phyloP scores from a whole-genome alignment of 345 rosid genomes.

The Laguncularia racemosa region DNA sequence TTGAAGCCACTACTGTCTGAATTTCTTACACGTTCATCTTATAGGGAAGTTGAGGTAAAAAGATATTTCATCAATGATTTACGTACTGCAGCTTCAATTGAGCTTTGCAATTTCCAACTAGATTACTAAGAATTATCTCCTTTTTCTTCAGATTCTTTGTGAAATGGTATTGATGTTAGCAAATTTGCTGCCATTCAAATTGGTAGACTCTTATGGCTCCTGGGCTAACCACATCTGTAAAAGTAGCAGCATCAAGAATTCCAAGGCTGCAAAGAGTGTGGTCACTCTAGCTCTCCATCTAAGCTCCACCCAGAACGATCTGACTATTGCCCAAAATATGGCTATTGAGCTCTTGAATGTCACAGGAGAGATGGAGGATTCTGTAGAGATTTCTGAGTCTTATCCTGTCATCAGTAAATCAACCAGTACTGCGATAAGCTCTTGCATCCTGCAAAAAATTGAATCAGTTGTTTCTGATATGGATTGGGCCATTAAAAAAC shows the following conservation, averaged over 20 bases:
- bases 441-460: conserved; percentile 44
- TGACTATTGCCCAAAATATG: conserved; percentile 37
- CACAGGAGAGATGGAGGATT: conserved; percentile 23
- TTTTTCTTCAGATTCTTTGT: conserved; percentile 46
- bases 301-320: conserved; percentile 50
- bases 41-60: conserved; percentile 57
- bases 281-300: conserved; percentile 41
- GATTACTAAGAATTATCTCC: too few species aligned
- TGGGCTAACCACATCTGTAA: conserved; percentile 57
- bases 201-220: conserved; percentile 49
- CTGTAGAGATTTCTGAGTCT: conserved; percentile 28
- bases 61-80: neutral
- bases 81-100: neutral
- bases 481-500: conserved; percentile 64
- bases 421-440: conserved; percentile 34
- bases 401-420: conserved; percentile 45
- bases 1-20: conserved; percentile 48
- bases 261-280: conserved; percentile 44
- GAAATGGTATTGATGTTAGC: conserved; percentile 43
- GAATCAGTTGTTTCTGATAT: conserved; percentile 46
- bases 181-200: conserved; percentile 39
- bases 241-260: conserved; percentile 33
- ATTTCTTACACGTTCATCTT: conserved; percentile 36
- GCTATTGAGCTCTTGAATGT: conserved; percentile 41
- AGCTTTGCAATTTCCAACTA: neutral